phyloP scores from a whole-genome alignment of 2,329 filamentous ascomycete species.

The Arthroderma sp. region DNA sequence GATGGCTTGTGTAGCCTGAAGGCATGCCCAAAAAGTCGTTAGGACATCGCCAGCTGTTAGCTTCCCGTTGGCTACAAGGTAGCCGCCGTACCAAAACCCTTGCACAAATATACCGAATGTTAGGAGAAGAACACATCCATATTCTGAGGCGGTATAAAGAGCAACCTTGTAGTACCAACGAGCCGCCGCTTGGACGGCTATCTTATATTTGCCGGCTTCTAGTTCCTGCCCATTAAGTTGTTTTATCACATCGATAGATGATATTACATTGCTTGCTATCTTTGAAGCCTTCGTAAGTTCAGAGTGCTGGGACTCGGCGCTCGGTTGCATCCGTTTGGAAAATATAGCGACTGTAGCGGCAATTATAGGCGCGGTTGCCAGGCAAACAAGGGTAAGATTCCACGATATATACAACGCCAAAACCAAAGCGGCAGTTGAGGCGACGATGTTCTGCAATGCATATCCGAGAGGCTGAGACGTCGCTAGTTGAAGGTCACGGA shows the following conservation, averaged over 20 bases:
- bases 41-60: slow-evolving; percentile 54
- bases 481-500: slow-evolving; percentile 66
- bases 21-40: slow-evolving; percentile 72
- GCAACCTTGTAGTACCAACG: slow-evolving; percentile 55
- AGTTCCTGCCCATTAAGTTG: slow-evolving; percentile 62
- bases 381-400: slow-evolving; percentile 67
- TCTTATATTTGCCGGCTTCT: slow-evolving; percentile 54
- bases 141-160: slow-evolving; percentile 55
- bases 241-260: slow-evolving; percentile 73
- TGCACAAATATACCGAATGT: slow-evolving; percentile 68
- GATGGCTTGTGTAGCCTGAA: slow-evolving; percentile 63
- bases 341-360: slow-evolving; percentile 46
- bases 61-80: slow-evolving; percentile 49
- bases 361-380: slow-evolving; percentile 59
- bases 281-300: slow-evolving; percentile 60
- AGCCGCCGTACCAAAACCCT: slow-evolving; percentile 77
- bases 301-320: slow-evolving; percentile 55
- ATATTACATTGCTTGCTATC: slow-evolving; percentile 53
- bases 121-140: slow-evolving; percentile 60
- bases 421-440: slow-evolving; percentile 50
- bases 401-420: slow-evolving; percentile 71
- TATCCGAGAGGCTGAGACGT: slow-evolving; percentile 69
- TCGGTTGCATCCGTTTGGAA: slow-evolving; percentile 47
- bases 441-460: slow-evolving; percentile 50
- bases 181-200: slow-evolving; percentile 45